Base-by-base conservation (phyloP, 2,329 filamentous ascomycete genomes). In the Fusarium haematococcum region DNA sequence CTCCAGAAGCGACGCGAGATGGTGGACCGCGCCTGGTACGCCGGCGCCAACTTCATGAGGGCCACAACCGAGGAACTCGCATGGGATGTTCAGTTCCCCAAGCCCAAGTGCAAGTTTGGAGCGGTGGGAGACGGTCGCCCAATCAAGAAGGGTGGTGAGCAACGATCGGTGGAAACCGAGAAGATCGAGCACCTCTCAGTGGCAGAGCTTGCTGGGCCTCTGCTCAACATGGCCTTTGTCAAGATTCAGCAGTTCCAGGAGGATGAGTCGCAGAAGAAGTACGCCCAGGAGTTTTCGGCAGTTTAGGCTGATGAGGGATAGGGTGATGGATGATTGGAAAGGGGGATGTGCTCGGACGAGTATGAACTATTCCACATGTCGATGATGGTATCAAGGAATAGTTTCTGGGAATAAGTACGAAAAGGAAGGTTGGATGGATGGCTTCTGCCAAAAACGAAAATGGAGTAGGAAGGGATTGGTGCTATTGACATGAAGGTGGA, bases 201-300 rank as follows among this genome's bases (percentile, higher is more conserved):
- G 4, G 71, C 79, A 2, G 83, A 86, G 58, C 83, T 86, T 62
- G 80, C 82, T 13, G 77, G 80, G 14, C 85, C 86, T 2, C 79
- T 88, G 13, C 63, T 89, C 11, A 84, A 81, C 58, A 83, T 87
- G 82, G 79, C 81, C 4, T 82, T 85, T 66, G 80, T 78, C 23
- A 79, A 79, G 6, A 67, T 86, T 45, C 48, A 75, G 48, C 69
- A 69, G 41, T 71, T 75, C 39, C 60, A 76, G 45, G 77, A 78
- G 41, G 66, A 68, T 14, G 70, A 77, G 35, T 43, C 48, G 54
- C 65, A 69, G 50, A 67, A 68, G 57, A 54, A 33, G 27, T 30
- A 32, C 20, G 35, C 45, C 45, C 30, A n/a, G 9, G 50, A 33
- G 52, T 45, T 45, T 25, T 41, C 62, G 48, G 60, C 45, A 50